Evolutionary conservation across 176 grass and related monocot species (phyloP), one percentile per base, ranked within the genome.

Genomic region (Alopecurus myosuroides): DNA sequence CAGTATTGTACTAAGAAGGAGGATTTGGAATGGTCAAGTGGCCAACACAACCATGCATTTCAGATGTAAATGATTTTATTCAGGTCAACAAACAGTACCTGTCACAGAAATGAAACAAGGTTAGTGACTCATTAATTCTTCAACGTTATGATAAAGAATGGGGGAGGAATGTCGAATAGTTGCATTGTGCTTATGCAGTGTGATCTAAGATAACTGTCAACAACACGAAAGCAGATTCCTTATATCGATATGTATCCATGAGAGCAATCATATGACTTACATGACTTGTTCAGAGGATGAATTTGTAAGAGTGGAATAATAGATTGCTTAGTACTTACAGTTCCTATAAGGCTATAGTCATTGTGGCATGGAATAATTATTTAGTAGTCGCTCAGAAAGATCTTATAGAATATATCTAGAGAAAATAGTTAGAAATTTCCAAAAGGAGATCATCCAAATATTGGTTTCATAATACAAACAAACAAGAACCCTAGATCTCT

Each of bases 141-240:
- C 19, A 18, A 6, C 64, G 15, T 66, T 70, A 1, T 30, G 8
- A 5, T 23, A 44, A 45, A 6, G 45, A 8, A 50, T 13, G 7
- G 56, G n/a, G 48, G 44, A 10, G 9, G 33, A 36, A 78, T 58
- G 36, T 70, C 70, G 30, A 79, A 36, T 86, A 36, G 28, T 44
- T 23, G 5, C 70, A 62, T 15, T 80, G n/a, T n/a, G n/a, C n/a
- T n/a, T n/a, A 74, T 74, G 77, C 19, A 49, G 23, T 80, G 33
- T 72, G 42, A 63, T 55, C n/a, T 61, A 70, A 79, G 53, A 81
- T 74, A 72, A 42, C 46, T 67, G n/a, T 55, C 56, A 44, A 74
- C 28, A 10, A 11, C 29, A 30, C 11, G 28, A 63, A 86, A 33
- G 5, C 50, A 11, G 3, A n/a, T n/a, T n/a, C n/a, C 35, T 36